Evolutionary conservation across 2,329 filamentous ascomycete genomes (phyloP).

Genomic region (Eurotiales sp.): DNA sequence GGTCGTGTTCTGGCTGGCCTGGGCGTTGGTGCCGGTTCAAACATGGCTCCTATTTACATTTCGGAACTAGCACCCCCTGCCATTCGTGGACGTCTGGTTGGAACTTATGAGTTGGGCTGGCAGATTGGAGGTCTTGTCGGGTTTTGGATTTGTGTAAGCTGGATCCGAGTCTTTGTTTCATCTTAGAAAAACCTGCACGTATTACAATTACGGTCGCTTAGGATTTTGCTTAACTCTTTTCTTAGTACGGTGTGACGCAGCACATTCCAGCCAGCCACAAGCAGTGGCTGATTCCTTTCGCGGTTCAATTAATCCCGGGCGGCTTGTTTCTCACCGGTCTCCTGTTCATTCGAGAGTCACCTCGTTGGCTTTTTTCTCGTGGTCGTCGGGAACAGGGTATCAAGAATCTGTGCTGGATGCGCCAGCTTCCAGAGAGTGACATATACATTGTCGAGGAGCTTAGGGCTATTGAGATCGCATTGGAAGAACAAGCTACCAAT

Average conservation of each 20-base stretch:
- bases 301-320: conserved; percentile 60
- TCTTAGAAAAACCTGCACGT: no score
- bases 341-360: conserved; percentile 58
- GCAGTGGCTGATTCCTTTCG: conserved; percentile 58
- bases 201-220: no score
- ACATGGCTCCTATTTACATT: conserved; percentile 56
- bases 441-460: conserved; percentile 52
- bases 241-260: conserved; percentile 40
- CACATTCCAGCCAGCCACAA: conserved; percentile 36
- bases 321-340: conserved; percentile 56
- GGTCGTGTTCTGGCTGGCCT: neutral
- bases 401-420: conserved; percentile 51
- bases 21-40: conserved; percentile 43
- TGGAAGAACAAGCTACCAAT: no score
- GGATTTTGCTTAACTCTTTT: no score
- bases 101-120: conserved; percentile 57
- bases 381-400: conserved; percentile 62
- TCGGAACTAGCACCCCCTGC: conserved; percentile 55
- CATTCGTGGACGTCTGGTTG: conserved; percentile 56
- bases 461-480: no score
- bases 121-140: conserved; percentile 38
- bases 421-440: conserved; percentile 49
- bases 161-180: no score
- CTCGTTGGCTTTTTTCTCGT: conserved; percentile 61
- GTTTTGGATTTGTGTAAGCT: conserved; percentile 52